Evolutionary conservation across 2,329 filamentous ascomycete species (phyloP), one percentile per base, ranked within the genome.

Genomic region (Monosporascus sp.): DNA sequence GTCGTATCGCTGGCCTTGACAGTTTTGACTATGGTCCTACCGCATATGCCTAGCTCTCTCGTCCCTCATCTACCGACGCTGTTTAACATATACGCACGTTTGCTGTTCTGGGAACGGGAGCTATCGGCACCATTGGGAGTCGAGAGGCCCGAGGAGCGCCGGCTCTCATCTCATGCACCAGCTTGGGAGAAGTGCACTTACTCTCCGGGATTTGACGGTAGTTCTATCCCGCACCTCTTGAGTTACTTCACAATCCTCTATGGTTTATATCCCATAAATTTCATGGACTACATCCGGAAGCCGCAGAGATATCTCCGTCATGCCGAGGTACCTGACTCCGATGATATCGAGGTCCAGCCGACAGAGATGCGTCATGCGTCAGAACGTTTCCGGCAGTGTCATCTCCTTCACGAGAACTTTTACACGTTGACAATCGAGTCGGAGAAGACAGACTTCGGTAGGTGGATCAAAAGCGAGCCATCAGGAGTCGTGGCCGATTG

Each of bases 271-370:
- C 89, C 89, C 2, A 82, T 93, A 64, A 93, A 93, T 66, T 90
- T 94, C 61, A 88, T 90, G 82, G 87, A 86, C 68, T 94, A 93
- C 65, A 87, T 94, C 56, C 82, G 89, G 52, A 93, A 93, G 64
- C 89, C 89, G 3, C 84, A 90, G 60, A 83, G 86, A 57, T 93
- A 88, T 64, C 74, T 94, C 9, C 85, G 89, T 47, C 85, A 88
- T 62, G 83, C 86, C 41, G 83, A 89, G 57, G 86, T 84, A 34
- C 77, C 81, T 5, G 83, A 85, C 48, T 80, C 84, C 1, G 86
- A 91, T 57, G 86, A 89, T 51, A 80, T 93, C 44, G 88, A 92
- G 62, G 79, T 93, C 3, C 86, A 93, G 60, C 87, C 89, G 34
- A 84, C 84, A 4, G 84, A 92, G 60, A 90, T 94, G 51, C 79